These are phyloP conservation scores for Neospermospora avenae DNA, from an alignment of 2,329 filamentous ascomycete species.

Conservation along the genomic window DNA sequence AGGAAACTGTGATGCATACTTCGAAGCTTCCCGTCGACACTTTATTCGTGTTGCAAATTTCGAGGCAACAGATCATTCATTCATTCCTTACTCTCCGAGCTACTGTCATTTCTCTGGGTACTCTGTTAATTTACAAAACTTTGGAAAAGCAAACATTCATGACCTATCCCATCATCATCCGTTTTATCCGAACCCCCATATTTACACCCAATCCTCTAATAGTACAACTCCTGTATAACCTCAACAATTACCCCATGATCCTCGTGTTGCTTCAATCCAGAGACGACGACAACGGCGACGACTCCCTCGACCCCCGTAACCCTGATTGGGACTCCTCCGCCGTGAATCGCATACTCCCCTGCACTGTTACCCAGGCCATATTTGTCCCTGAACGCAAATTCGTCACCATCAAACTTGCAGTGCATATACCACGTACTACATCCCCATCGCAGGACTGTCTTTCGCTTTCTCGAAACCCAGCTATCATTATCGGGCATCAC, in stretches of 20 bases:
- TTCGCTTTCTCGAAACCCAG: conserved; percentile 69
- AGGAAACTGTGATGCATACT: too few relatives aligned
- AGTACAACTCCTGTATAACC: conserved; percentile 31
- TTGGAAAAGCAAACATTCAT: not conserved
- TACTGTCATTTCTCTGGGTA: too few relatives aligned
- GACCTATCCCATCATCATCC: not conserved
- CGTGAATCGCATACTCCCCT: conserved; percentile 71
- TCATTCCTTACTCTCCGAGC: too few relatives aligned
- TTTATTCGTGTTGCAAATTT: too few relatives aligned
- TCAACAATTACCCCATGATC: conserved; percentile 76
- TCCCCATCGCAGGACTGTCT: conserved; percentile 69
- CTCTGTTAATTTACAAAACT: too few relatives aligned
- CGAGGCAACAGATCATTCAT: too few relatives aligned
- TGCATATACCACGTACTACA: conserved; percentile 68
- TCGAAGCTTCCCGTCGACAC: too few relatives aligned
- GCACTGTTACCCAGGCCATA: conserved; percentile 57
- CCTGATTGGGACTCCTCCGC: conserved; percentile 70
- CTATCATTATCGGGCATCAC: conserved; percentile 67
- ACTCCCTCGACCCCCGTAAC: conserved; percentile 73
- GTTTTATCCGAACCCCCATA: not conserved
- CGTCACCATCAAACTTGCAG: conserved; percentile 63
- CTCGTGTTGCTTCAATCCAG: conserved; percentile 71
- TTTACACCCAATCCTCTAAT: conserved; percentile 8
- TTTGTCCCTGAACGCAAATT: conserved; percentile 61
- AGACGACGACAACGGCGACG: conserved; percentile 72